phyloP scores from a whole-genome alignment of 352 stramenopile species.

The Phytophthora niederhauseri region DNA sequence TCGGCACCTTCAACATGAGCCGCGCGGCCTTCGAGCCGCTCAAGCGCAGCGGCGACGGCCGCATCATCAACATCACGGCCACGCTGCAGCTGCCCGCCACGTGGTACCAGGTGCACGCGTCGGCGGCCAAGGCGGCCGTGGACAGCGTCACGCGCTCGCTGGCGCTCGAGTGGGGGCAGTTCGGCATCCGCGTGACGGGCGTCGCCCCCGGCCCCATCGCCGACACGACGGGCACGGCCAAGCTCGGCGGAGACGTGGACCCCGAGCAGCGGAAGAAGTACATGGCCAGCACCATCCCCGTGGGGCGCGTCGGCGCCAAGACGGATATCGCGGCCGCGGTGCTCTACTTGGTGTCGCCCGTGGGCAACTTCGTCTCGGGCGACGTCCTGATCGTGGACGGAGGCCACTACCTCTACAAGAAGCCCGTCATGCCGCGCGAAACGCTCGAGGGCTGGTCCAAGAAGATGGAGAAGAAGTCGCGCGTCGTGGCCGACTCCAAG shows the following conservation, averaged over 20 bases:
- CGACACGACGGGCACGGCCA: constrained; percentile 94
- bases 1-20: constrained; percentile 97
- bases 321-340: constrained; percentile 82
- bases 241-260: constrained; percentile 82
- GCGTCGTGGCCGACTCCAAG: constrained; percentile 45
- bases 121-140: constrained; percentile 94
- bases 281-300: constrained; percentile 58
- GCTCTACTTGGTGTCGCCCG: constrained; percentile 85
- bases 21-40: constrained; percentile 87
- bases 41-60: constrained; percentile 63
- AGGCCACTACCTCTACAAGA: constrained; percentile 81
- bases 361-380: constrained; percentile 81
- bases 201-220: constrained; percentile 96
- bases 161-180: constrained; percentile 96
- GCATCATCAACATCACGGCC: constrained; percentile 97
- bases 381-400: constrained; percentile 88
- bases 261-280: constrained; percentile 47
- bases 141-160: constrained; percentile 95
- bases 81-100: constrained; percentile 93
- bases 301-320: constrained; percentile 84
- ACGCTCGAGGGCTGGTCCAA: constrained; percentile 80
- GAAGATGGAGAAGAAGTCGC: constrained; percentile 74
- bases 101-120: constrained; percentile 96
- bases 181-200: constrained; percentile 93
- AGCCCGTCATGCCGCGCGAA: constrained; percentile 71